Evolutionary conservation across 257 asterid genomes (phyloP).

Genomic region (Solanum virginianum): DNA sequence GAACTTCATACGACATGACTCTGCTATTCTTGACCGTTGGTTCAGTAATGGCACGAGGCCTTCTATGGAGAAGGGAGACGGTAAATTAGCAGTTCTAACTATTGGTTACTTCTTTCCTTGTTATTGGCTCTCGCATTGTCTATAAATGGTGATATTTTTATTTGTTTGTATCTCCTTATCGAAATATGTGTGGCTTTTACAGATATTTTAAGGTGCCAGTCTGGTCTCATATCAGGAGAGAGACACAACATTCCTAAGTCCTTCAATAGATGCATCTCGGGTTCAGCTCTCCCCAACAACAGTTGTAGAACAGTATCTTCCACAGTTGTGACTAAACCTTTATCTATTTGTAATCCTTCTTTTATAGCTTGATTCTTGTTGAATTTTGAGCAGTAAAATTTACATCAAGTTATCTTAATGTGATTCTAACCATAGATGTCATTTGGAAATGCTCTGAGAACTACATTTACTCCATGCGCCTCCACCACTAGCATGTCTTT

Average conservation of each 20-base stretch:
- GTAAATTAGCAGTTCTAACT: slow-evolving; percentile 16
- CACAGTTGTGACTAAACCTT: slow-evolving; percentile 15
- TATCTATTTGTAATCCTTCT: not conserved
- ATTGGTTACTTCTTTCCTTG: not conserved
- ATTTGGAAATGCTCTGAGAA: slow-evolving; percentile 30
- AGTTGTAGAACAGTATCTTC: slow-evolving; percentile 21
- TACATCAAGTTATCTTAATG: not conserved
- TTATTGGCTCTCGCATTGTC: not conserved
- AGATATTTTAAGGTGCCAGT: slow-evolving; percentile 30
- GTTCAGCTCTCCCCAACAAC: slow-evolving; percentile 10
- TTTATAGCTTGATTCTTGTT: not conserved
- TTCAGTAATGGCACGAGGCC: slow-evolving; percentile 38
- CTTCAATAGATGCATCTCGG: slow-evolving; percentile 10
- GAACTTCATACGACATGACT: slow-evolving; percentile 35
- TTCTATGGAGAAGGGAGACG: slow-evolving; percentile 37
- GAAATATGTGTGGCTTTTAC: slow-evolving; percentile 4
- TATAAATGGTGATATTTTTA: not conserved
- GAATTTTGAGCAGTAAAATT: not conserved
- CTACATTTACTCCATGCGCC: slow-evolving; percentile 21
- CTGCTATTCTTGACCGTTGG: slow-evolving; percentile 29
- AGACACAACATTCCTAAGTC: slow-evolving; percentile 20
- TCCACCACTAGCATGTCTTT: slow-evolving; percentile 28
- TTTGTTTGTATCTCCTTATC: not conserved
- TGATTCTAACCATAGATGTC: slow-evolving; percentile 28
- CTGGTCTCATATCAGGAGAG: slow-evolving; percentile 17